Evolutionary conservation across 805 yeast genomes (phyloP).

Genomic region (Suhomyces sp.): DNA sequence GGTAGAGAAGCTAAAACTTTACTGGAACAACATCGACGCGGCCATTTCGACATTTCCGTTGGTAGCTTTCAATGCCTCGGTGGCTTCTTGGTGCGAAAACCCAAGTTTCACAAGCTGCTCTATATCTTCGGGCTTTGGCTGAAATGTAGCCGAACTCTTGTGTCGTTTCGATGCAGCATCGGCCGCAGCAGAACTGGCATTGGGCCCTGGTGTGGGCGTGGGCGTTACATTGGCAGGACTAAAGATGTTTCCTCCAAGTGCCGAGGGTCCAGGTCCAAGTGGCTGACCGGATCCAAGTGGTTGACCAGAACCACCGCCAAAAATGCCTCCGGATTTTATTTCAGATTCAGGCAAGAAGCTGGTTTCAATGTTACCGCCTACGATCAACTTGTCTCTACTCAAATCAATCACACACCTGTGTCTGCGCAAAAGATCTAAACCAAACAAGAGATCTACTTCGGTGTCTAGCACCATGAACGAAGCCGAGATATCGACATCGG

Average conservation of each 20-base stretch:
- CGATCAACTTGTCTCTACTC: slow-evolving; percentile 55
- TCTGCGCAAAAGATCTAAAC: slow-evolving; percentile 86
- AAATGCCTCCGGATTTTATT: slow-evolving; percentile 39
- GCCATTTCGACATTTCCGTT: slow-evolving; percentile 83
- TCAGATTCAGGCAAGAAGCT: slow-evolving; percentile 73
- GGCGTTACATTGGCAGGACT: slow-evolving; percentile 16
- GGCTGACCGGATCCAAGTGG: slow-evolving; percentile 10
- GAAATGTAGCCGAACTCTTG: slow-evolving; percentile 1
- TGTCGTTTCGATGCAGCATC: slow-evolving; percentile 11
- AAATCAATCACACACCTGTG: slow-evolving; percentile 83
- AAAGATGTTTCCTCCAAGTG: slow-evolving; percentile 36
- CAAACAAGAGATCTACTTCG: slow-evolving; percentile 71
- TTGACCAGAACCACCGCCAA: slow-evolving; percentile 9
- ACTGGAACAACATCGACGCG: slow-evolving; percentile 67
- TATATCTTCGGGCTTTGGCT: slow-evolving; percentile 22
- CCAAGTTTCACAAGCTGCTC: slow-evolving; percentile 60
- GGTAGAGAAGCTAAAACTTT: background rate
- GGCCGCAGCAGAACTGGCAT: slow-evolving; percentile 4
- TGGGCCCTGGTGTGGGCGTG: slow-evolving; percentile 10
- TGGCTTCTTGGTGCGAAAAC: slow-evolving; percentile 60
- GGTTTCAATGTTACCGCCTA: slow-evolving; percentile 69
- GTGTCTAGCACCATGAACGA: slow-evolving; percentile 54
- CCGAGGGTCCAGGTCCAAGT: slow-evolving; percentile 9
- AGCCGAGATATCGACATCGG: slow-evolving; percentile 38
- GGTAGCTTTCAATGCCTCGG: slow-evolving; percentile 60